Evolutionary conservation across 108 stramenopile genomes (phyloP).

Genomic region (Skeletonema marinoi): DNA sequence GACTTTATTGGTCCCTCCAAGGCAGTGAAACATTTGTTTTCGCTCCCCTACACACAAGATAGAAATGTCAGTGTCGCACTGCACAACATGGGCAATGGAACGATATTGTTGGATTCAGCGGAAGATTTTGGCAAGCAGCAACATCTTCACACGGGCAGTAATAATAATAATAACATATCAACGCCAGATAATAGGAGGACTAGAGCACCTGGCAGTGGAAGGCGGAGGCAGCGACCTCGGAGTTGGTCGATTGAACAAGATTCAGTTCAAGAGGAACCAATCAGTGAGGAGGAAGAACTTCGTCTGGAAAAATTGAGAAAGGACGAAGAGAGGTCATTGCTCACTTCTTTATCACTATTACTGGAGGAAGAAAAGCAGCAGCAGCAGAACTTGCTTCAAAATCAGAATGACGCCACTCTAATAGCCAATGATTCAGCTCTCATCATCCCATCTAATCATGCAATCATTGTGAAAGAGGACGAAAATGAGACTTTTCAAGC

Average conservation of each 20-base stretch:
- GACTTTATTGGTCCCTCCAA: constrained; percentile 77
- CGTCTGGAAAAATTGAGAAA: constrained; percentile 1
- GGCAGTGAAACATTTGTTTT: constrained; percentile 77
- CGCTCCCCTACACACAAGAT: constrained; percentile 62
- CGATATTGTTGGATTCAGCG: constrained; percentile 67
- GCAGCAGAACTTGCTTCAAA: neutral
- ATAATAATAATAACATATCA: neutral
- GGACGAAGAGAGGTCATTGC: constrained; percentile 21
- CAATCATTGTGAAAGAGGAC: constrained; percentile 1
- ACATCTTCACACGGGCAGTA: neutral
- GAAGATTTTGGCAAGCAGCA: constrained; percentile 5
- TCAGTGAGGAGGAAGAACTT: constrained; percentile 3
- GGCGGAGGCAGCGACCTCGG: constrained; percentile 30
- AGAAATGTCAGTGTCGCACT: constrained; percentile 63
- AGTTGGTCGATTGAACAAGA: constrained; percentile 18
- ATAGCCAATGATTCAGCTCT: neutral
- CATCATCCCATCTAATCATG: neutral
- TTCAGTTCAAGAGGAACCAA: neutral
- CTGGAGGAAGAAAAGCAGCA: constrained; percentile 31
- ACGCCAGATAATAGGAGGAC: neutral
- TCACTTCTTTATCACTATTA: constrained; percentile 27
- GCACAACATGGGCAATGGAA: constrained; percentile 77
- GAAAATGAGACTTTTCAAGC: neutral
- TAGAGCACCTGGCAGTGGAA: constrained; percentile 12
- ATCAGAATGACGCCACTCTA: neutral